A percentile compares a stretch with the other conserved stretches of the same genome.
phyloP scores from a whole-genome alignment of 2,329 filamentous ascomycete genomes.

The Ophiostoma piceae region DNA sequence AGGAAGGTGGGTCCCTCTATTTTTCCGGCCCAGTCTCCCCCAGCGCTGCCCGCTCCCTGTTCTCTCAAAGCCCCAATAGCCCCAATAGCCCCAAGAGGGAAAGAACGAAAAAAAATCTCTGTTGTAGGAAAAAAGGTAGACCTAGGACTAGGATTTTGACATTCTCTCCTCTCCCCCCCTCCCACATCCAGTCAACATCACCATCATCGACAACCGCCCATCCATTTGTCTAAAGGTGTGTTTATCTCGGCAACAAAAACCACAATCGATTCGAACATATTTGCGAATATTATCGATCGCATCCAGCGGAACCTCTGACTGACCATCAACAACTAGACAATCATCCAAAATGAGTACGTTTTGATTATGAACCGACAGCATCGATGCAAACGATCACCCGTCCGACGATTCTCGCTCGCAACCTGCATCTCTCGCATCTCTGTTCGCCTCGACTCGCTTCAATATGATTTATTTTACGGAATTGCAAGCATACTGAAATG shows the following conservation, averaged over 20 bases:
- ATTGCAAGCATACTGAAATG: not conserved
- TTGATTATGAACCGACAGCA: not conserved
- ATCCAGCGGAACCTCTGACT: constrained; percentile 18
- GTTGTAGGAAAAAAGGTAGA: constrained; percentile 13
- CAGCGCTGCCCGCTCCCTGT: not conserved
- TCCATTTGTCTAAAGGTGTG: constrained; percentile 26
- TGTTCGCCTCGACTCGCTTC: not conserved
- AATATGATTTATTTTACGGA: not conserved
- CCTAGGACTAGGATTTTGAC: constrained; percentile 12
- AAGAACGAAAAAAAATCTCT: constrained; percentile 21
- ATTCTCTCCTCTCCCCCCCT: constrained; percentile 19
- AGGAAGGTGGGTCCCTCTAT: not conserved
- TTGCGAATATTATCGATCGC: not conserved
- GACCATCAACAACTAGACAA: constrained; percentile 29
- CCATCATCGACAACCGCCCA: constrained; percentile 24
- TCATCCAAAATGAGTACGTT: constrained; percentile 55
- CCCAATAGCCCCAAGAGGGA: not conserved
- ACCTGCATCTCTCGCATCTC: not conserved
- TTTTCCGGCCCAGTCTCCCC: constrained; percentile 7
- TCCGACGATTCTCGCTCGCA: not conserved
- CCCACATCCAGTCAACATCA: constrained; percentile 13
- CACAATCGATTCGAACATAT: no score
- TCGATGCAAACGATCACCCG: not conserved
- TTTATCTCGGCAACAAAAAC: not conserved
- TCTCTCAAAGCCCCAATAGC: not conserved